Base-by-base conservation (phyloP, 345 rosid genomes). In the Viola odorata region DNA sequence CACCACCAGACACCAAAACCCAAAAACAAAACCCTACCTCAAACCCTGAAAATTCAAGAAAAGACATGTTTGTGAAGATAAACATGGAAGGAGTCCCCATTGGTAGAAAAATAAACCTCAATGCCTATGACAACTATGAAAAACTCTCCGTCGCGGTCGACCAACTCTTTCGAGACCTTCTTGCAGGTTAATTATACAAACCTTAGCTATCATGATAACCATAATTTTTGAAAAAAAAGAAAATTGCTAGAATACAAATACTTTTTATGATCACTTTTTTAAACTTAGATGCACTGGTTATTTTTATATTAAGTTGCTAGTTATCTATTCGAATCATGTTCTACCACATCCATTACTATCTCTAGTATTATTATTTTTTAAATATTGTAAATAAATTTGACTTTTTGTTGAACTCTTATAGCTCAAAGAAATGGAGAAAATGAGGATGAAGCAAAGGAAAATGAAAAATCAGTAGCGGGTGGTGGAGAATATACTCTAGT, bases 41-140 rank as follows among this genome's bases (percentile, higher is more conserved):
- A 14, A 49, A 66, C 23, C 61, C 50, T 38, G 68, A 55, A 55
- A 62, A 49, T 53, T 56, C 14, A 49, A 50, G 48, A 14, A 60
- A 65, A 40, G 73, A 69, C 40, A 51, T 60, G 57, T 80, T 71
- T 37, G 75, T 76, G 32, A 80, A 80, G 68, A 69, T 77, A 57
- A 77, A 74, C 45, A 70, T 77, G 81, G 84, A 80, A 53, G 84
- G 81, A 14, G 68, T 77, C 38, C 84, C 79, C 32, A 80, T 80
- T 17, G 84, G 84, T 50, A 71, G 84, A 53, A 80, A 80, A 67
- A 60, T 80, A 63, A 69, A 80, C 60, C 75, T 80, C 58, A 58
- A 63, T 63, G 77, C 75, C 51, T 80, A 77, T 15, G 76, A 77
- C 63, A 72, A 75, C 67, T 80, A 80, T 12, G 70, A 77, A 66